These are phyloP conservation scores for Mycena vulgaris DNA, from an alignment of 768 basidiomycete genomes.

Conservation along the genomic window DNA sequence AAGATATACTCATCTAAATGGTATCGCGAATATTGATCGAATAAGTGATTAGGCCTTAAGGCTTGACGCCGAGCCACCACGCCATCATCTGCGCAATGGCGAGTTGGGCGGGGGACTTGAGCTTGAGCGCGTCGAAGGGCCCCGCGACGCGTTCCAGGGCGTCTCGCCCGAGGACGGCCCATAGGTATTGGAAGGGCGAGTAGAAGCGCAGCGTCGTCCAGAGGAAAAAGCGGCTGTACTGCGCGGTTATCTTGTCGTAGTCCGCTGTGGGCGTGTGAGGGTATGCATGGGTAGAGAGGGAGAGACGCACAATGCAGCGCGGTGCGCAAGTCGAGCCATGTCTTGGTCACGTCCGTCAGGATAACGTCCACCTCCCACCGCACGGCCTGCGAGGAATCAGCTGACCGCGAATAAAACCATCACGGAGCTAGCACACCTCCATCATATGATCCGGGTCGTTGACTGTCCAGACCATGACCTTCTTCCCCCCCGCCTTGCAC, in stretches of 20 bases:
- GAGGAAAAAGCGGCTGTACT: slow-evolving; percentile 78
- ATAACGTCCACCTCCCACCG: slow-evolving; percentile 86
- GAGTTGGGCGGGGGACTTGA: slow-evolving; percentile 22
- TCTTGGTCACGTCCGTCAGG: slow-evolving; percentile 81
- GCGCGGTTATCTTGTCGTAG: slow-evolving; percentile 75
- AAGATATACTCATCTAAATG: not conserved
- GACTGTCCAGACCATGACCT: slow-evolving; percentile 96
- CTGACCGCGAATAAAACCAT: slow-evolving; percentile 4
- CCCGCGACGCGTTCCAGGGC: slow-evolving; percentile 36
- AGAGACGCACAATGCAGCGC: slow-evolving; percentile 67
- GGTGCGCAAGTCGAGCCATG: slow-evolving; percentile 75
- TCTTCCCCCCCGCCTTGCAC: slow-evolving; percentile 85
- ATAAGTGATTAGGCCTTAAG: no score
- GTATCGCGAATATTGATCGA: not conserved
- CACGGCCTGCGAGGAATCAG: slow-evolving; percentile 67
- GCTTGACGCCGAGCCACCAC: slow-evolving; percentile 34
- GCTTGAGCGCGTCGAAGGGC: slow-evolving; percentile 32
- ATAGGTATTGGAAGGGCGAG: slow-evolving; percentile 55
- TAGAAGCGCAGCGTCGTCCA: slow-evolving; percentile 81
- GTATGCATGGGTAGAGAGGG: not conserved
- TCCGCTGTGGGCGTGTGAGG: slow-evolving; percentile 60
- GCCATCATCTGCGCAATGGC: slow-evolving; percentile 32
- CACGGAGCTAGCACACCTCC: slow-evolving; percentile 69
- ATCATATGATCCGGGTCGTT: slow-evolving; percentile 92
- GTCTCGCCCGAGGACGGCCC: slow-evolving; percentile 17